Evolutionary conservation across 2,329 filamentous ascomycete species (phyloP).

Genomic region (Chaetomium olivaceum): DNA sequence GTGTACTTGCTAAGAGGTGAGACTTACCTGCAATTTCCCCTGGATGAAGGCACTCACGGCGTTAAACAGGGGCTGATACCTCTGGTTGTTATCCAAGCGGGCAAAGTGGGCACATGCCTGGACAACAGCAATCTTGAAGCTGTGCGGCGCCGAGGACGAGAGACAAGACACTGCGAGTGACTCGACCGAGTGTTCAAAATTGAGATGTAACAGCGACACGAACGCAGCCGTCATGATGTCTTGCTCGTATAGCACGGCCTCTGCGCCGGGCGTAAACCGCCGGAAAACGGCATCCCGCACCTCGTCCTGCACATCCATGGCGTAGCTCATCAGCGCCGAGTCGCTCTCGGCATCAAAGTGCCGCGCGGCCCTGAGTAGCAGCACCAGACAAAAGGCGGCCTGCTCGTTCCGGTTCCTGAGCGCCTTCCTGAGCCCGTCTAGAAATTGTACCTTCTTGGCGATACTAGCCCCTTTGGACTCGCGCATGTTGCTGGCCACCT

Average conservation of each 20-base stretch:
- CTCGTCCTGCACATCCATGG: constrained; percentile 69
- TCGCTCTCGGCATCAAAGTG: constrained; percentile 66
- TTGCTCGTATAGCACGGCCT: constrained; percentile 58
- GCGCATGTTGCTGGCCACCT: constrained; percentile 67
- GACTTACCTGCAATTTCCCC: constrained; percentile 55
- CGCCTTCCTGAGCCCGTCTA: constrained; percentile 63
- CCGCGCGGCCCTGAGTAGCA: constrained; percentile 61
- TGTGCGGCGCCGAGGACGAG: constrained; percentile 55
- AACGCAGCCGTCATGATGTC: constrained; percentile 67
- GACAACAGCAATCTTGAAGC: constrained; percentile 63
- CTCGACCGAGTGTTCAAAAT: constrained; percentile 59
- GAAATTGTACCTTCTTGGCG: constrained; percentile 65
- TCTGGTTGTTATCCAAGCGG: constrained; percentile 48
- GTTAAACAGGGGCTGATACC: constrained; percentile 57
- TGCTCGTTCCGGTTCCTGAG: constrained; percentile 65
- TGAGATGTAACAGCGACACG: constrained; percentile 63
- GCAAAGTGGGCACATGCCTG: constrained; percentile 65
- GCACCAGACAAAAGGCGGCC: constrained; percentile 65
- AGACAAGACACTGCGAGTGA: constrained; percentile 59
- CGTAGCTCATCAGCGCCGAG: constrained; percentile 64
- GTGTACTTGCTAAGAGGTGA: neutral
- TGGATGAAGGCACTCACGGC: constrained; percentile 59
- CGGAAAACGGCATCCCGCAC: constrained; percentile 66
- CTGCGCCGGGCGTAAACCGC: constrained; percentile 48
- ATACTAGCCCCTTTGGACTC: constrained; percentile 63